Evolutionary conservation across 345 rosid genomes (phyloP).

Genomic region (Nephelium lappaceum): DNA sequence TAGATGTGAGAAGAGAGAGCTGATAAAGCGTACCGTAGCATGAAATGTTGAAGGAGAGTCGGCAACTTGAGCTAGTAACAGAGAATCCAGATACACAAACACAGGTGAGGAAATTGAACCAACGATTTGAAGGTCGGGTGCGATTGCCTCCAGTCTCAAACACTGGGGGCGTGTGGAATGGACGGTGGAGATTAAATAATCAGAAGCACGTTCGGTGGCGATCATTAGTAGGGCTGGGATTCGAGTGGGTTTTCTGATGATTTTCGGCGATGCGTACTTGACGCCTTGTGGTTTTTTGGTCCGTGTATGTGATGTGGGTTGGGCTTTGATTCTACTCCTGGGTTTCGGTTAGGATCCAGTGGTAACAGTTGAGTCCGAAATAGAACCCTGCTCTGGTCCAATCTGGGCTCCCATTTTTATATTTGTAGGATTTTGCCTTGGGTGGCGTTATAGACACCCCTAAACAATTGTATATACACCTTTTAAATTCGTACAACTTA

Average conservation of each 20-base stretch:
- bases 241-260: constrained; percentile 2
- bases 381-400: neutral
- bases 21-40: constrained; percentile 28
- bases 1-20: neutral
- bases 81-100: constrained; percentile 17
- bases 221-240: neutral
- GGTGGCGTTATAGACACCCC: too few species aligned
- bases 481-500: too few species aligned
- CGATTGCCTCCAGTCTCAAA: neutral
- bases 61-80: constrained; percentile 15
- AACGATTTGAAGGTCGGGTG: neutral
- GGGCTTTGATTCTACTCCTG: neutral
- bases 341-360: neutral
- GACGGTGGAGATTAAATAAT: constrained; percentile 16
- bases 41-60: constrained; percentile 23
- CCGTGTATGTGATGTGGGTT: neutral
- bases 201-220: neutral
- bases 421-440: too few species aligned
- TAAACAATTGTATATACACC: too few species aligned
- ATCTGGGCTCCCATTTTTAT: too few species aligned
- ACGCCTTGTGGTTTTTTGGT: neutral
- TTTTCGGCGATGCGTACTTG: constrained; percentile 22
- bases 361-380: too few species aligned
- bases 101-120: neutral
- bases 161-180: neutral